Conservation (phyloP, 129 eudicot genomes). For the Tagetes patula region DNA sequence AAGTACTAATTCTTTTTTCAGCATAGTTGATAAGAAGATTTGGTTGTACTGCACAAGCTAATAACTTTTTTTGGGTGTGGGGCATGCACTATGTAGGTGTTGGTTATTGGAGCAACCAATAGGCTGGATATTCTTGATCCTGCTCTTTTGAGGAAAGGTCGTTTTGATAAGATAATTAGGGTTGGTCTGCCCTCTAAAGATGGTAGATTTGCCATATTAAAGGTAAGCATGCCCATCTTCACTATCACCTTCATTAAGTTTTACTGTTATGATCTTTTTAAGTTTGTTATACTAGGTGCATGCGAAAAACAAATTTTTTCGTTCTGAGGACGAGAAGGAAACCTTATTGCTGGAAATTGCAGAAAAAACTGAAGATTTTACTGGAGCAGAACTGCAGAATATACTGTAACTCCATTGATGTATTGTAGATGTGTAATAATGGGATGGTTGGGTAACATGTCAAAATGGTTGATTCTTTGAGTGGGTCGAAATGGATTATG, state of each 20-base stretch:
- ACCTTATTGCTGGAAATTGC: conserved; percentile 74
- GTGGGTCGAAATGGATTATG: not conserved
- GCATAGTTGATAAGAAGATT: not conserved
- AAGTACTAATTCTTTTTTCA: conserved; percentile 39
- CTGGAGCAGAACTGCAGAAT: conserved; percentile 97
- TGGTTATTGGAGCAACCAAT: conserved; percentile 93
- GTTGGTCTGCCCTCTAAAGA: conserved; percentile 94
- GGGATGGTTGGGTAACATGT: not conserved
- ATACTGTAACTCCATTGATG: conserved; percentile 42
- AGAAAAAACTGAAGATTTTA: conserved; percentile 79
- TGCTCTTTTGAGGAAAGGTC: conserved; percentile 91
- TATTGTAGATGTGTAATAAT: not conserved
- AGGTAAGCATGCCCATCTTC: conserved; percentile 40
- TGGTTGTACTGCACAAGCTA: conserved; percentile 12
- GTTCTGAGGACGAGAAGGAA: conserved; percentile 85
- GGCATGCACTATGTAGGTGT: conserved; percentile 43
- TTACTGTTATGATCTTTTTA: not conserved
- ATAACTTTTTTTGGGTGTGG: not conserved
- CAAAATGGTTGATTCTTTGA: not conserved
- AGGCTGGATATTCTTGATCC: conserved; percentile 97
- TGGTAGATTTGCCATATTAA: conserved; percentile 86
- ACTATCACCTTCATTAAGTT: conserved; percentile 12
- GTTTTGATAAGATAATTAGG: conserved; percentile 91
- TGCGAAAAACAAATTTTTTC: conserved; percentile 81
- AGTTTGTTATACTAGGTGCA: conserved; percentile 56